Evolutionary conservation across 371 early-diverging fungal species (phyloP).

Genomic region (Mucor mucedo): DNA sequence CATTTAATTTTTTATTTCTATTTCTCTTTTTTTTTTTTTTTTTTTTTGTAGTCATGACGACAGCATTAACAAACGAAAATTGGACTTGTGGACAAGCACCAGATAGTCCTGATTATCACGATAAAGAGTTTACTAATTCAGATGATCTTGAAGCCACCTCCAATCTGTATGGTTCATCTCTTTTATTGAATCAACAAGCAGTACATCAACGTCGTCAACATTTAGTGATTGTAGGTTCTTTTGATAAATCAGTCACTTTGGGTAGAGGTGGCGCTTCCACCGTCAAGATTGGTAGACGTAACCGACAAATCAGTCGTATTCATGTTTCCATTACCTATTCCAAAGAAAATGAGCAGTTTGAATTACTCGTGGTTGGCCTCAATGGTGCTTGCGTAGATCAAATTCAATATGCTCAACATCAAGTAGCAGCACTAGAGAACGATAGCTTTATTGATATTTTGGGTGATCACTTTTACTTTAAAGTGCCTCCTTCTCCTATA

Average conservation of each 20-base stretch:
- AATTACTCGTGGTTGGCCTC: slow-evolving; percentile 59
- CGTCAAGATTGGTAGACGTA: slow-evolving; percentile 62
- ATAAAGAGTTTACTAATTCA: slow-evolving; percentile 29
- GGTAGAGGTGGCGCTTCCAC: slow-evolving; percentile 63
- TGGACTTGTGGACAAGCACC: slow-evolving; percentile 2
- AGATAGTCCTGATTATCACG: slow-evolving; percentile 16
- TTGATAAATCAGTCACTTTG: slow-evolving; percentile 52
- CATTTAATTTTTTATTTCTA: background rate
- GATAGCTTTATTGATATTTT: slow-evolving; percentile 46
- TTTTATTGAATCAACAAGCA: background rate
- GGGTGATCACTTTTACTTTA: slow-evolving; percentile 39
- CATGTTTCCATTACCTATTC: slow-evolving; percentile 61
- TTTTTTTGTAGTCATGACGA: background rate
- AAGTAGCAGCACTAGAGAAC: slow-evolving; percentile 33
- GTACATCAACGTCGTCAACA: slow-evolving; percentile 9
- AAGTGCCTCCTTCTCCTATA: slow-evolving; percentile 25
- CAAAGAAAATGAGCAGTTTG: slow-evolving; percentile 34
- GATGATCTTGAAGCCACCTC: slow-evolving; percentile 47
- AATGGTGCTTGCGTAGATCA: slow-evolving; percentile 56
- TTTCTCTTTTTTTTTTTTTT: background rate
- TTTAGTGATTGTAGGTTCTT: slow-evolving; percentile 46
- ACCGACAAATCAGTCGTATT: slow-evolving; percentile 62
- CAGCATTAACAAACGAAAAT: slow-evolving; percentile 1
- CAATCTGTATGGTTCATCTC: slow-evolving; percentile 19
- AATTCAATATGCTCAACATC: slow-evolving; percentile 40